phyloP scores from a whole-genome alignment of 768 basidiomycete species.

The Auriscalpium microsporum region DNA sequence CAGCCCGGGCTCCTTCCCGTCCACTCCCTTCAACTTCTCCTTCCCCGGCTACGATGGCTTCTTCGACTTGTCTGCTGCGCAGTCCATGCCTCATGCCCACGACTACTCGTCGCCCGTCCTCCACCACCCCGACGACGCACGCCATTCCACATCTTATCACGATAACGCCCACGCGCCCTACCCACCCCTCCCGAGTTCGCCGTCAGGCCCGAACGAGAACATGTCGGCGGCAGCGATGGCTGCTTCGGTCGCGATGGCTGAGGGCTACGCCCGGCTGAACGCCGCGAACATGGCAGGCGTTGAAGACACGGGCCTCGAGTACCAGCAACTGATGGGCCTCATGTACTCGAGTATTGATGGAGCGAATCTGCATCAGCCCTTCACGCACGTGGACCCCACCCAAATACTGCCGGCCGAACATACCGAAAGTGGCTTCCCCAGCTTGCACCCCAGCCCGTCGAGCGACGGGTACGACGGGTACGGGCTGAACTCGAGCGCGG shows the following conservation, averaged over 20 bases:
- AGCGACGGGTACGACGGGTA: constrained; percentile 73
- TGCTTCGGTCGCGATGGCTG: constrained; percentile 62
- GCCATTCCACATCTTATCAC: constrained; percentile 16
- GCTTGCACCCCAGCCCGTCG: constrained; percentile 68
- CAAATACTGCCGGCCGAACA: constrained; percentile 59
- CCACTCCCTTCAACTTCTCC: constrained; percentile 63
- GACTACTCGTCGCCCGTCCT: constrained; percentile 18
- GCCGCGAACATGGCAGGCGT: constrained; percentile 41
- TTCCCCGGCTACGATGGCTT: constrained; percentile 51
- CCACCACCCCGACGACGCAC: constrained; percentile 14
- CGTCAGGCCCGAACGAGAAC: constrained; percentile 33
- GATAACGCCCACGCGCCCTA: constrained; percentile 24
- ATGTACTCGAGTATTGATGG: constrained; percentile 50
- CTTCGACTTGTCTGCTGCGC: constrained; percentile 36
- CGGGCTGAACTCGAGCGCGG: constrained; percentile 44
- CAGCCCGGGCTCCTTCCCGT: constrained; percentile 49
- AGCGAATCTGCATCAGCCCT: constrained; percentile 34
- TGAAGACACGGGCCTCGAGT: constrained; percentile 55
- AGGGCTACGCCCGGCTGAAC: constrained; percentile 61
- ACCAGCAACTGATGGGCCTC: constrained; percentile 57
- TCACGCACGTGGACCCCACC: constrained; percentile 87
- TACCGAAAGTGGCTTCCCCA: constrained; percentile 32
- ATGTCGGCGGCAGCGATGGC: constrained; percentile 58
- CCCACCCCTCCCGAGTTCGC: constrained; percentile 28
- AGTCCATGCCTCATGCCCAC: constrained; percentile 21